Evolutionary conservation across 441 rosid species (phyloP).

Genomic region (Eutrema salsugineum): DNA sequence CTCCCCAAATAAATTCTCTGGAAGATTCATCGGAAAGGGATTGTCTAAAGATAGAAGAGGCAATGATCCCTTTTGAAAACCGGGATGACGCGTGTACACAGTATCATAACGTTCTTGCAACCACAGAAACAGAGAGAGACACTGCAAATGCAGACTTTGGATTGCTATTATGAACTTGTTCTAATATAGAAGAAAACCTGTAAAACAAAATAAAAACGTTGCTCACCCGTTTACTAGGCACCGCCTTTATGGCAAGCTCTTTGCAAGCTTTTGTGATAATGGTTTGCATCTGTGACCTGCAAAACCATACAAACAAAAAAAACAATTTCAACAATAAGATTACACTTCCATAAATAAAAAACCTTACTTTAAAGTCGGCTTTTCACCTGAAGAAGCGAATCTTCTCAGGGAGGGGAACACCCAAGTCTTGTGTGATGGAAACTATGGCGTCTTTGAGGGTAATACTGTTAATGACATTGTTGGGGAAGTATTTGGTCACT

Average conservation of each 20-base stretch:
- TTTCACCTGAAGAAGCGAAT: slow-evolving; percentile 80
- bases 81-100: slow-evolving; percentile 80
- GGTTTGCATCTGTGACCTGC: slow-evolving; percentile 96
- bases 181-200: background rate
- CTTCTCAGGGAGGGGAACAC: slow-evolving; percentile 71
- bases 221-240: slow-evolving; percentile 89
- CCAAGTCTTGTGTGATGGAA: slow-evolving; percentile 63
- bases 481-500: slow-evolving; percentile 82
- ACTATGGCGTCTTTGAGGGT: slow-evolving; percentile 78
- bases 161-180: background rate
- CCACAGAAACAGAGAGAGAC: slow-evolving; percentile 82
- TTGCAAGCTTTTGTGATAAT: slow-evolving; percentile 82
- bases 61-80: slow-evolving; percentile 88
- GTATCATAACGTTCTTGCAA: slow-evolving; percentile 88
- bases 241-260: slow-evolving; percentile 79
- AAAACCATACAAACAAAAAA: slow-evolving; percentile 2
- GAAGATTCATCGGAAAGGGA: slow-evolving; percentile 94
- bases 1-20: slow-evolving; percentile 84
- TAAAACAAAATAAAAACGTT: background rate
- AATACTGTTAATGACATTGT: slow-evolving; percentile 90
- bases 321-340: slow-evolving; percentile 3
- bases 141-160: slow-evolving; percentile 44
- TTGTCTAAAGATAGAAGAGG: slow-evolving; percentile 83
- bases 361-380: background rate
- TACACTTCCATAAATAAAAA: background rate